These are phyloP conservation scores for Luffa acutangula DNA, from an alignment of 306 rosid genomes.

Conservation along the genomic window DNA sequence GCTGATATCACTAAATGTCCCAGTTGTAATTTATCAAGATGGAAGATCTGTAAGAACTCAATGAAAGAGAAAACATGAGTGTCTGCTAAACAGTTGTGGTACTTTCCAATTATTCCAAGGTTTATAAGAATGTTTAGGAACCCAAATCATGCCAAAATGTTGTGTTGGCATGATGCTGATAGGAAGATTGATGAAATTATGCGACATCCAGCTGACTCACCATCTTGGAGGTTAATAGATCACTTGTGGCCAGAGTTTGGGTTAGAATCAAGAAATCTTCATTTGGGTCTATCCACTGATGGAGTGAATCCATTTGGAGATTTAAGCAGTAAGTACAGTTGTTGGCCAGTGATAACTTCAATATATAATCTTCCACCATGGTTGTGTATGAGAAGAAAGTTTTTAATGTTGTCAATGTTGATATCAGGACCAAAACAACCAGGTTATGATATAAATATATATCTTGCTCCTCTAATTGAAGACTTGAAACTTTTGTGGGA, in stretches of 20 bases:
- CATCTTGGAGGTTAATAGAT: background rate
- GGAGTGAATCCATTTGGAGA: too few relatives aligned
- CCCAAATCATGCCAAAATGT: background rate
- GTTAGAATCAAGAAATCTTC: background rate
- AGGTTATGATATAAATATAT: too few relatives aligned
- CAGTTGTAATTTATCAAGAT: background rate
- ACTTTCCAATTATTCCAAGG: background rate
- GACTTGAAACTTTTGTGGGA: background rate
- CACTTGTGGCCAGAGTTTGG: too few relatives aligned
- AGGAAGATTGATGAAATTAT: background rate
- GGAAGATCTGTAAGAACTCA: background rate
- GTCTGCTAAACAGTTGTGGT: background rate
- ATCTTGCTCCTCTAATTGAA: background rate
- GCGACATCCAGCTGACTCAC: background rate
- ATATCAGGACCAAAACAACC: too few relatives aligned
- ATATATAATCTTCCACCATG: background rate
- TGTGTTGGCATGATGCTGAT: too few relatives aligned
- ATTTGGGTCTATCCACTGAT: background rate
- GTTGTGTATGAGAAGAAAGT: too few relatives aligned
- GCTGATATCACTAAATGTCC: too few relatives aligned
- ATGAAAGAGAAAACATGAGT: too few relatives aligned
- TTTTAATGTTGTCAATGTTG: too few relatives aligned
- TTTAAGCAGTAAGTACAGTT: too few relatives aligned
- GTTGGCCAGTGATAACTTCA: too few relatives aligned
- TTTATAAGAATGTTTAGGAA: background rate